Conservation (phyloP, 305 asterid genomes). For the Stenogyne calaminthoides region DNA sequence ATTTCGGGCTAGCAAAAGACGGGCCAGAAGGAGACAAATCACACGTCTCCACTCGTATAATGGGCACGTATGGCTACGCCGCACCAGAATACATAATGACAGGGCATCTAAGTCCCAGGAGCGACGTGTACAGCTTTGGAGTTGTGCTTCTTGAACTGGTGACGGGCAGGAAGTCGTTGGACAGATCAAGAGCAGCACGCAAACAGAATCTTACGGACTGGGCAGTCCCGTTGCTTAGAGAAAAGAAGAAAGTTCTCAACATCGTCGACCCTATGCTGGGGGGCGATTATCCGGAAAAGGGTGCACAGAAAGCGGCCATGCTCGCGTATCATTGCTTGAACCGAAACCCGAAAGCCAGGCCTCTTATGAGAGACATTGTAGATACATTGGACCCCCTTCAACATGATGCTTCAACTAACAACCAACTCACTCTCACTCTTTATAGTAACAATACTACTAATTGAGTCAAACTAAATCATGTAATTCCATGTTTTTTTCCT, state of each 20-base stretch:
- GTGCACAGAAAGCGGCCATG: slow-evolving; percentile 82
- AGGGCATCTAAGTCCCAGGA: slow-evolving; percentile 82
- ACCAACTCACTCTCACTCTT: background rate
- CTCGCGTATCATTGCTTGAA: slow-evolving; percentile 89
- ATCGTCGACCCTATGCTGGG: slow-evolving; percentile 76
- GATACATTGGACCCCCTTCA: slow-evolving; percentile 91
- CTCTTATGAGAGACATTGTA: slow-evolving; percentile 86
- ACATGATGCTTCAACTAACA: slow-evolving; percentile 30
- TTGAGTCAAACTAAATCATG: background rate
- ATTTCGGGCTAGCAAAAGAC: slow-evolving; percentile 93
- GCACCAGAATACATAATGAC: slow-evolving; percentile 96
- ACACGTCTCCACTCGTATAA: slow-evolving; percentile 94
- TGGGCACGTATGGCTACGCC: slow-evolving; percentile 96
- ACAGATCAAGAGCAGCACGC: slow-evolving; percentile 68
- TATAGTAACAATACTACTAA: background rate
- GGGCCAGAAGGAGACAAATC: slow-evolving; percentile 97
- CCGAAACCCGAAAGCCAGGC: slow-evolving; percentile 88
- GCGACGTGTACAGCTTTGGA: slow-evolving; percentile 91
- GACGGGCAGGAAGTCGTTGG: slow-evolving; percentile 81
- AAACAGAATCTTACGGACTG: slow-evolving; percentile 82
- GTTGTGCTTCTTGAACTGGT: slow-evolving; percentile 87
- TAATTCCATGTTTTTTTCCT: background rate
- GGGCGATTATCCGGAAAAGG: slow-evolving; percentile 76
- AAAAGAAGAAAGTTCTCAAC: slow-evolving; percentile 68
- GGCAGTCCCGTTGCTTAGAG: slow-evolving; percentile 73